A percentile compares a stretch with the other conserved stretches of the same genome.
Evolutionary conservation across 352 stramenopile genomes (phyloP).

Genomic region (Phytophthora citricola): DNA sequence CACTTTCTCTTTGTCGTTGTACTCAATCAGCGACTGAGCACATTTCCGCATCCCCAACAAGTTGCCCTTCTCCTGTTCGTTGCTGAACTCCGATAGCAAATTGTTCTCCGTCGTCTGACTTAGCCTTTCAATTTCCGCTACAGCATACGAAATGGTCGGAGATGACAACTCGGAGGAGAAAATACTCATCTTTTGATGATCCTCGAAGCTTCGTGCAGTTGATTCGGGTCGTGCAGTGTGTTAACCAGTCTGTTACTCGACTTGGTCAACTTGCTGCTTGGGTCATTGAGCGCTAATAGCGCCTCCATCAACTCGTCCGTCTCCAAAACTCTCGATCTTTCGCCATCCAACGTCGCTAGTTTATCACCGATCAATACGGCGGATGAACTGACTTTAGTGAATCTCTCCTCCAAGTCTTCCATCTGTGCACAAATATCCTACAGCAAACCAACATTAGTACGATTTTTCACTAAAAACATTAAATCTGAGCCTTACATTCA

Average conservation of each 20-base stretch:
- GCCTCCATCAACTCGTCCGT: conserved; percentile 84
- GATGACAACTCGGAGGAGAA: conserved; percentile 80
- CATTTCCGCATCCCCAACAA: conserved; percentile 61
- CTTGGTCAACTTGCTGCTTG: conserved; percentile 51
- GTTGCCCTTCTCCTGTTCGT: conserved; percentile 68
- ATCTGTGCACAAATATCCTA: conserved; percentile 81
- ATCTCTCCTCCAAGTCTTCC: conserved; percentile 86
- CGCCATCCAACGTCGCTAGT: conserved; percentile 68
- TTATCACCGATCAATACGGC: conserved; percentile 77
- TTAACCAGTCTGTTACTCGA: conserved; percentile 72
- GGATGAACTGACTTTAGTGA: conserved; percentile 88
- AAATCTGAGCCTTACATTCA: conserved; percentile 43
- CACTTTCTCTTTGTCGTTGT: conserved; percentile 86
- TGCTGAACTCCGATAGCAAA: conserved; percentile 75
- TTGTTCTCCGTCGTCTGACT: conserved; percentile 82
- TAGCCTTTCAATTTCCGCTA: conserved; percentile 75
- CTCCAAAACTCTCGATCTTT: conserved; percentile 71
- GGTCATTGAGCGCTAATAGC: conserved; percentile 75
- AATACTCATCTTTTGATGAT: conserved; percentile 80
- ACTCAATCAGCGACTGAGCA: conserved; percentile 77
- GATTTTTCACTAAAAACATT: background rate
- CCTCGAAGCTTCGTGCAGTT: conserved; percentile 69
- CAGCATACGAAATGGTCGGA: conserved; percentile 55
- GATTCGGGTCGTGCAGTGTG: conserved; percentile 69
- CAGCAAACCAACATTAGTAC: conserved; percentile 1